Evolutionary conservation across 225 moss, liverwort and hornwort species (phyloP).

Genomic region (Physcomitrium patens): DNA sequence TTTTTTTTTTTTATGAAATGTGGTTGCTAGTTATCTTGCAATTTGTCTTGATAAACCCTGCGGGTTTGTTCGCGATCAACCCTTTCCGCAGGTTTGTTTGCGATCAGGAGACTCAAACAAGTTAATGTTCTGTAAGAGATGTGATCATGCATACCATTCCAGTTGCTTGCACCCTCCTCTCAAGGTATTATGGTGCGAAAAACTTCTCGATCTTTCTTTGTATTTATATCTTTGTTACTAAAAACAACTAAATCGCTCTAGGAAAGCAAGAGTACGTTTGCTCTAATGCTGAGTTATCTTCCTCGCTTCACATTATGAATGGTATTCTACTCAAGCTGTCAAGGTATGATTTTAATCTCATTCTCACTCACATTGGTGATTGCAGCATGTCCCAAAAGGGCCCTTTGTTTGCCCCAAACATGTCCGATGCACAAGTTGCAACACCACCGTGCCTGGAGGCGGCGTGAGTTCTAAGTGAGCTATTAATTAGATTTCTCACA

Average conservation of each 20-base stretch:
- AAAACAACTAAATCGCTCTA: background rate
- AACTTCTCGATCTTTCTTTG: constrained; percentile 31
- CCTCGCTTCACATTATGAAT: background rate
- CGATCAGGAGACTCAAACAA: constrained; percentile 84
- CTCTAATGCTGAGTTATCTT: constrained; percentile 14
- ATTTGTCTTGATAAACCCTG: constrained; percentile 10
- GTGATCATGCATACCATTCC: constrained; percentile 83
- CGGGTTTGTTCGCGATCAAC: constrained; percentile 80
- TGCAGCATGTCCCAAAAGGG: constrained; percentile 89
- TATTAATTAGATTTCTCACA: constrained; percentile 4
- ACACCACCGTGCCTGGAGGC: constrained; percentile 84
- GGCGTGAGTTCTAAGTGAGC: constrained; percentile 90
- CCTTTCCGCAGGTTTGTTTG: constrained; percentile 67
- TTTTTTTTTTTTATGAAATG: background rate
- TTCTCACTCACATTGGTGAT: constrained; percentile 25
- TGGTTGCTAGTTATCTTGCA: constrained; percentile 17
- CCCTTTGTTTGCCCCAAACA: constrained; percentile 93
- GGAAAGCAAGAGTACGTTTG: background rate
- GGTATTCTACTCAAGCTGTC: constrained; percentile 11
- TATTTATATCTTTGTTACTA: background rate
- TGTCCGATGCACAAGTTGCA: constrained; percentile 85
- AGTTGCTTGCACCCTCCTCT: constrained; percentile 94
- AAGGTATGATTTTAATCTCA: background rate
- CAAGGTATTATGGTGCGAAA: constrained; percentile 48
- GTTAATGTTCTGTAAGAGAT: constrained; percentile 97